Conservation (phyloP, 805 yeast genomes). For the Teunomyces panamensis region DNA sequence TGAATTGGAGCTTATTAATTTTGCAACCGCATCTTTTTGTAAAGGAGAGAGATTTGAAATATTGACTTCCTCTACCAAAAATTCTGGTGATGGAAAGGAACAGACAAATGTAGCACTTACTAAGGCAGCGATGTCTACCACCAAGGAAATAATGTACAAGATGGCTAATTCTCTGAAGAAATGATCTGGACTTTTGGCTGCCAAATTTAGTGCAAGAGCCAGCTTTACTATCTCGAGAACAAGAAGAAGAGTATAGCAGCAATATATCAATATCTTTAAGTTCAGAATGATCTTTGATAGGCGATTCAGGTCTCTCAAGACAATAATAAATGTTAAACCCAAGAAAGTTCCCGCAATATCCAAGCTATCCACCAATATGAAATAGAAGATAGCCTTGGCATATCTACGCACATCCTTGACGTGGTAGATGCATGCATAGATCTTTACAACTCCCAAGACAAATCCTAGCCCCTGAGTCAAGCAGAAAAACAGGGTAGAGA, state of each 20-base stretch:
- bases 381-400: background rate
- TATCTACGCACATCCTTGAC: background rate
- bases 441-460: constrained; percentile 1
- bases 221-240: background rate
- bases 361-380: background rate
- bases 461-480: background rate
- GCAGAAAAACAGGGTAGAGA: constrained; percentile 1
- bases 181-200: background rate
- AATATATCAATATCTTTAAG: background rate
- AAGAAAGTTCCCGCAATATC: background rate
- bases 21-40: constrained; percentile 1
- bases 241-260: background rate
- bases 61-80: background rate
- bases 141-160: background rate
- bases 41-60: background rate
- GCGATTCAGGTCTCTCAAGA: constrained; percentile 2
- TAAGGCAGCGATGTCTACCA: background rate
- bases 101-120: background rate
- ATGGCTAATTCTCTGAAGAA: background rate
- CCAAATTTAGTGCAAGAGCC: background rate
- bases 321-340: background rate
- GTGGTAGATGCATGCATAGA: background rate
- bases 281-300: constrained; percentile 1
- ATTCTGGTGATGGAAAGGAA: background rate
- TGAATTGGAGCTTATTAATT: background rate